These are phyloP conservation scores for Elaeis oleifera DNA, from an alignment of 202 grass and related monocot genomes.

Conservation along the genomic window DNA sequence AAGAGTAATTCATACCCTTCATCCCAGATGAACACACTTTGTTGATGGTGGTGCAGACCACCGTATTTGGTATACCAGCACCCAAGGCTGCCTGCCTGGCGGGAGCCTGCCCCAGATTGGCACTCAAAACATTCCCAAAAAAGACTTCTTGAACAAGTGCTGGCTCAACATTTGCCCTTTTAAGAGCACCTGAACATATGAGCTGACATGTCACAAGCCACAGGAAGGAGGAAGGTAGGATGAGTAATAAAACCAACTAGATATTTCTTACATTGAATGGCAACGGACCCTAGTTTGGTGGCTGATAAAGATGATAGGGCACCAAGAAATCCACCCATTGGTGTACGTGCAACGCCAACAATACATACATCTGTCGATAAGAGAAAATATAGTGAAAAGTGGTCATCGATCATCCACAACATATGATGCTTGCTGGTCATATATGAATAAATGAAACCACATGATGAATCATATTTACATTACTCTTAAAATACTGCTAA, in stretches of 20 bases:
- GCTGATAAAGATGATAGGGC: conserved; percentile 75
- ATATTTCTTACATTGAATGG: conserved; percentile 47
- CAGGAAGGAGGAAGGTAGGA: not conserved
- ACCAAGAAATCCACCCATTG: conserved; percentile 75
- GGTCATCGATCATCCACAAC: no score
- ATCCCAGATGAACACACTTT: conserved; percentile 93
- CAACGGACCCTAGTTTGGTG: conserved; percentile 73
- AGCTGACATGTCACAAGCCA: not conserved
- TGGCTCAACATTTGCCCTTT: conserved; percentile 53
- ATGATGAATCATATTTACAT: no score
- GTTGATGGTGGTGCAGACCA: conserved; percentile 83
- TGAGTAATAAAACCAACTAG: not conserved
- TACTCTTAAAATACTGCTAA: no score
- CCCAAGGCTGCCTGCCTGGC: conserved; percentile 78
- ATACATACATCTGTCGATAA: conserved; percentile 49
- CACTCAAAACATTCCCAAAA: conserved; percentile 93
- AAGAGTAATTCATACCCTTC: conserved; percentile 47
- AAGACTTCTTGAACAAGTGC: conserved; percentile 88
- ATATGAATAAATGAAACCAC: no score
- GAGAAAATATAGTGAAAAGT: not conserved
- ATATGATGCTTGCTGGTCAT: no score
- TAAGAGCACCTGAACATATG: conserved; percentile 46
- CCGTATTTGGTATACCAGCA: conserved; percentile 67
- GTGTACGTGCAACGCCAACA: conserved; percentile 85
- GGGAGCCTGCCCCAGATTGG: conserved; percentile 89